Evolutionary conservation across 2,329 filamentous ascomycete genomes (phyloP).

Genomic region (Neopestalotiopsis sp.): DNA sequence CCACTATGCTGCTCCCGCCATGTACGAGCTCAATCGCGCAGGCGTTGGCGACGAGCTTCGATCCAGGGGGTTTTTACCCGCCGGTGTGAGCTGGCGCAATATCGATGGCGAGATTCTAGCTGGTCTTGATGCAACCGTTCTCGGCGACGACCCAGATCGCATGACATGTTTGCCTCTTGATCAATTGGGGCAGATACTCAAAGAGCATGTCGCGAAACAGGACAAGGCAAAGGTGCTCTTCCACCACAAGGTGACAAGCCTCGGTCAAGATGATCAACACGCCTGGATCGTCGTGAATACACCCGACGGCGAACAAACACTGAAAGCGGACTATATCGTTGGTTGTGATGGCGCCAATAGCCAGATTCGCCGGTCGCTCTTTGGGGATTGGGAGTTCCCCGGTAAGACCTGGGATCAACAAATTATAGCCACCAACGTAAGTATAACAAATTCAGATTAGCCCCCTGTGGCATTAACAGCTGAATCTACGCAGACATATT

Average conservation of each 20-base stretch:
- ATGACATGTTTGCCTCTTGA: slow-evolving; percentile 50
- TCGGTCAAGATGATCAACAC: slow-evolving; percentile 39
- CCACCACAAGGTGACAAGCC: slow-evolving; percentile 42
- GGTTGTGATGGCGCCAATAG: slow-evolving; percentile 51
- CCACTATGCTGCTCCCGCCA: slow-evolving; percentile 33
- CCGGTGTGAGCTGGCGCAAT: slow-evolving; percentile 33
- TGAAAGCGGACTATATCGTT: slow-evolving; percentile 47
- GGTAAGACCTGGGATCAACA: slow-evolving; percentile 54
- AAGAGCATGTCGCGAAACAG: slow-evolving; percentile 37
- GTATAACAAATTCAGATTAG: slow-evolving; percentile 18
- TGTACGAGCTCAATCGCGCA: slow-evolving; percentile 31
- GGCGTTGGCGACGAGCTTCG: slow-evolving; percentile 36
- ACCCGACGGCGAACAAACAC: slow-evolving; percentile 25
- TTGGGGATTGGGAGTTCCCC: slow-evolving; percentile 46
- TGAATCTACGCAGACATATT: slow-evolving; percentile 38
- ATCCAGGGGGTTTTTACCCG: slow-evolving; percentile 28
- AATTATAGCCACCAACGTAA: slow-evolving; percentile 56
- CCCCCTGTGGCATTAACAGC: too few relatives aligned
- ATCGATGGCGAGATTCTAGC: slow-evolving; percentile 27
- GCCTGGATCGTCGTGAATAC: slow-evolving; percentile 38
- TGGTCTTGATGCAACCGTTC: slow-evolving; percentile 22
- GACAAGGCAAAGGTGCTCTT: slow-evolving; percentile 41
- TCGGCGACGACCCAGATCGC: slow-evolving; percentile 35
- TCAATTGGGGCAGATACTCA: slow-evolving; percentile 45
- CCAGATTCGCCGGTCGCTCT: slow-evolving; percentile 44